Evolutionary conservation across 495 filamentous ascomycete species (phyloP), one percentile per base, ranked within the genome.

Genomic region (Hypoxylon perforatum): DNA sequence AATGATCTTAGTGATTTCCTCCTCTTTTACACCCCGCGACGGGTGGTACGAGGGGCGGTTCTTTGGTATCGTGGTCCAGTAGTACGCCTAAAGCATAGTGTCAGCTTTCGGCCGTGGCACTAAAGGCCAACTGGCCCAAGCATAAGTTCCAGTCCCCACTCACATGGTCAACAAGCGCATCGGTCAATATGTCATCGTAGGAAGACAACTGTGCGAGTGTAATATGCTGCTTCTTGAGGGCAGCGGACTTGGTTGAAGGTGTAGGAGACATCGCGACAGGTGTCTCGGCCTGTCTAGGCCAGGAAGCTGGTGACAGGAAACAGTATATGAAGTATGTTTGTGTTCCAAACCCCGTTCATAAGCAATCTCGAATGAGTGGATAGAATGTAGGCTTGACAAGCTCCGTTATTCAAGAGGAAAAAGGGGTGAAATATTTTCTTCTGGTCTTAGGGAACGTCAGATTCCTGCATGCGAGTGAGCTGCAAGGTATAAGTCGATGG

Each of bases 111-210:
- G 25, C 22, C 17, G 12, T n/a, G 9, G 38, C 21, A 46, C 51
- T 69, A 63, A 65, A 47, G 7, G 8, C 44, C 25, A 50, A 49
- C 19, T 28, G 10, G 39, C 47, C 53, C n/a, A n/a, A n/a, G n/a
- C n/a, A n/a, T n/a, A n/a, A n/a, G n/a, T n/a, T n/a, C n/a, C 17
- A 69, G 79, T 57, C 11, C 22, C 39, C 22, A 83, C 92, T 75
- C 84, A 97, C 95, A 77, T 92, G 91, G 78, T 99, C 95, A 41
- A 99, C 88, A 33, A 99, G 89, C 59, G 91, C 90, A 87, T 99
- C 96, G 0, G 95, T 98, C 65, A 97, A 84, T 67, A 99, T 88
- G 75, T 99, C 95, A 79, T 99, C 95, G 81, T 97, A 97, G 57
- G 90, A 90, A 23, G 92, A 88, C 60, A 99, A 81, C 79, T 97